A percentile compares a stretch with the other conserved stretches of the same genome.
These are phyloP conservation scores for Boletus smithii DNA, from an alignment of 1,284 basidiomycete genomes.

Conservation along the genomic window DNA sequence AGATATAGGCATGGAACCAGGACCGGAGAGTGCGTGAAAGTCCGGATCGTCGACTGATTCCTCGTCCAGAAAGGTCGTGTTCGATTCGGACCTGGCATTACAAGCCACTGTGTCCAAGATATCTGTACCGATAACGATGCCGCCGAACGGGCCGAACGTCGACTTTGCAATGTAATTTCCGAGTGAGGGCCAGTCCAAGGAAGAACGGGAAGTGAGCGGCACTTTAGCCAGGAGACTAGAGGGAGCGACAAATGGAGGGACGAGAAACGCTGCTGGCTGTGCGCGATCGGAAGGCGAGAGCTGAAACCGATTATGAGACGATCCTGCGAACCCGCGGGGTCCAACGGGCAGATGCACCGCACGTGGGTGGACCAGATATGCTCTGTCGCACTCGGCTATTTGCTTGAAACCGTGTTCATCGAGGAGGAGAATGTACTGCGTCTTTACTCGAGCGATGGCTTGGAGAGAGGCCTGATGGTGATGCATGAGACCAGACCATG, in stretches of 20 bases:
- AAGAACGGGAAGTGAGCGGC: slow-evolving; percentile 15
- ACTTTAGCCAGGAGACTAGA: slow-evolving; percentile 30
- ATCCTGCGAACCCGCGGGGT: slow-evolving; percentile 38
- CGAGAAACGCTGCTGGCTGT: slow-evolving; percentile 45
- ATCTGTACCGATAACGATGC: slow-evolving; percentile 24
- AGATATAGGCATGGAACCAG: slow-evolving; percentile 2
- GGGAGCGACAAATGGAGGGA: slow-evolving; percentile 53
- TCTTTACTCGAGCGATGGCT: slow-evolving; percentile 37
- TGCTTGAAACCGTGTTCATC: slow-evolving; percentile 41
- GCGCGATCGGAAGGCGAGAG: slow-evolving; percentile 27
- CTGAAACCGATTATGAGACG: slow-evolving; percentile 29
- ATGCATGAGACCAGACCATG: slow-evolving; percentile 30
- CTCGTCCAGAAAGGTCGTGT: background rate
- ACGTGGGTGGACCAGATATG: slow-evolving; percentile 39
- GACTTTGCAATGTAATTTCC: slow-evolving; percentile 33
- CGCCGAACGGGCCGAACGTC: slow-evolving; percentile 18
- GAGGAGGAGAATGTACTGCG: slow-evolving; percentile 52
- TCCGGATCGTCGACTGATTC: background rate
- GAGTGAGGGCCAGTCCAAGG: slow-evolving; percentile 43
- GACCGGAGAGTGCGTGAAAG: background rate
- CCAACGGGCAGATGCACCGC: slow-evolving; percentile 41
- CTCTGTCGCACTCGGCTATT: slow-evolving; percentile 31
- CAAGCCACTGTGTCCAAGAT: slow-evolving; percentile 7
- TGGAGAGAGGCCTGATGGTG: slow-evolving; percentile 28
- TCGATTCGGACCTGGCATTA: background rate